Base-by-base conservation (phyloP, 2,329 filamentous ascomycete species). In the Penicillium sp. region DNA sequence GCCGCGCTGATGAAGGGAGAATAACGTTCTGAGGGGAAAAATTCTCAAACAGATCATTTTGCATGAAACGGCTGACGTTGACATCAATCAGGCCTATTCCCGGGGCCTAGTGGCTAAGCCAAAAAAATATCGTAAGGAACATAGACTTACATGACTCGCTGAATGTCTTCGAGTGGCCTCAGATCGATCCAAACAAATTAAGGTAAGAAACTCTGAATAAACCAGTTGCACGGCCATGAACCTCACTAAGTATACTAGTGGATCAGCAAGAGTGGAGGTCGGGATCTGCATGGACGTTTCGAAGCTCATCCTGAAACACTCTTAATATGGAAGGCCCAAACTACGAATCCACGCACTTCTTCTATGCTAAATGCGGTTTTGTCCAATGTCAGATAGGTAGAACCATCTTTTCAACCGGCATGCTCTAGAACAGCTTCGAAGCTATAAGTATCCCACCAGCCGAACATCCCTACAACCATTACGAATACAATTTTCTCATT, bases 241-340 rank as follows among this genome's bases (percentile, higher is more conserved):
- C 10, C 31, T 10, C 10, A 47, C 11, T 1, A 18, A 33, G 24
- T 33, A 16, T 27, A 22, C 16, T 7, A 4, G 27, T 47, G 27
- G 44, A 33, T 33, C 10, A 33, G 2, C n/a, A 18, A 47, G 1
- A n/a, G 44, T 47, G 44, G 44, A 47, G 27, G 27, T 18, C 27
- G 9, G 27, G 7, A 33, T 50, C 33, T 33, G 6, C 47, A 50
- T 50, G 22, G 18, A n/a, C 37, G 54, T 56, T 56, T 56, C 54
- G 39, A 41, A 14, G 18, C 14, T 18, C 7, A 35, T 35, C 18
- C 39, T 46, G 54, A 56, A 51, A 56, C 54, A 46, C 18, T 36
- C 19, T 44, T 31, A 41, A n/a, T 50, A 37, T 50, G 37, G 27
- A 18, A 9, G 6, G 14, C 46, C 46, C 47, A n/a, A 14, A 37